Evolutionary conservation across 1,284 basidiomycete genomes (phyloP).

Genomic region (Melampsora larici-populina): DNA sequence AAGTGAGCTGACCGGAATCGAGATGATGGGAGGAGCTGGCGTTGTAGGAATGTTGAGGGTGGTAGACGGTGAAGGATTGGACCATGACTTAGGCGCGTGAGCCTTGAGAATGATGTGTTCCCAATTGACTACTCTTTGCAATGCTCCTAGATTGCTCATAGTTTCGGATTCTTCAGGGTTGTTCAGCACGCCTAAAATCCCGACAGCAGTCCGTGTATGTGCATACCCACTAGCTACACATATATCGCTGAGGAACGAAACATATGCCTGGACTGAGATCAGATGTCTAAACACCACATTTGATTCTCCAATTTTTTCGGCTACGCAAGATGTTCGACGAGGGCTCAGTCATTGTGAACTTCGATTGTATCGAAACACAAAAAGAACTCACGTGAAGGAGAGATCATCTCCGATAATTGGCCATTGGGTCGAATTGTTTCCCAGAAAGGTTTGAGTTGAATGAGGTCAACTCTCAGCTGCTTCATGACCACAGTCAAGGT

Average conservation of each 20-base stretch:
- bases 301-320: conserved; percentile 58
- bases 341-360: conserved; percentile 23
- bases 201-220: conserved; percentile 72
- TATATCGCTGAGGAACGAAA: conserved; percentile 80
- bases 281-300: conserved; percentile 71
- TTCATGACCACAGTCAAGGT: conserved; percentile 70
- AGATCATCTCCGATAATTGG: conserved; percentile 64
- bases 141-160: conserved; percentile 69
- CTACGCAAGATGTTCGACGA: background rate
- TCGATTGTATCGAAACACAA: conserved; percentile 20
- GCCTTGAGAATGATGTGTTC: conserved; percentile 76
- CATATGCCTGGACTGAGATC: conserved; percentile 72
- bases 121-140: conserved; percentile 82
- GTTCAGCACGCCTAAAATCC: conserved; percentile 72
- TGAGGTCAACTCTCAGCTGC: conserved; percentile 69
- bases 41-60: conserved; percentile 37
- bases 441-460: conserved; percentile 72
- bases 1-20: conserved; percentile 15
- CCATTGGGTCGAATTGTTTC: conserved; percentile 60
- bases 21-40: conserved; percentile 7
- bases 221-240: conserved; percentile 79
- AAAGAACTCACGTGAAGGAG: conserved; percentile 58
- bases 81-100: conserved; percentile 55
- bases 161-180: conserved; percentile 64
- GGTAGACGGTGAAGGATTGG: conserved; percentile 44